Percentiles rank a stretch among this genome's conserved stretches.
phyloP scores from a whole-genome alignment of 805 yeast genomes.

The Barnettozyma botsteinii region DNA sequence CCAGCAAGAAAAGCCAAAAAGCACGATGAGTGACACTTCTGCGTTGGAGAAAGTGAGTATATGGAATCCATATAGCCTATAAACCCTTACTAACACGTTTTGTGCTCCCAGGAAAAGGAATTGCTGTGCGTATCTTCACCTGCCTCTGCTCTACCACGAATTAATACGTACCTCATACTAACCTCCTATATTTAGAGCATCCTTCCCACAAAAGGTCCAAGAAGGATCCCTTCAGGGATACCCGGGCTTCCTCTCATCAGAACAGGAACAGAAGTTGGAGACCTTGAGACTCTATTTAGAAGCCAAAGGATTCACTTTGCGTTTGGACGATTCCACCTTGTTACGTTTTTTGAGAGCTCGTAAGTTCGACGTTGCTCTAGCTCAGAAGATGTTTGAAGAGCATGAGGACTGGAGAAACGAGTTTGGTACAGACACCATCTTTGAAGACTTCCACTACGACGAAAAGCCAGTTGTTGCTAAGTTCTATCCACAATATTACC shows the following conservation, averaged over 20 bases:
- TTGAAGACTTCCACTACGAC: conserved; percentile 83
- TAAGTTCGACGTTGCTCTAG: conserved; percentile 78
- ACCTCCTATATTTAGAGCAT: conserved; percentile 24
- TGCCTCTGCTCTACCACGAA: no score
- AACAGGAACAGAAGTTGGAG: conserved; percentile 55
- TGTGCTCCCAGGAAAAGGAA: conserved; percentile 3
- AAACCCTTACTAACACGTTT: conserved; percentile 1
- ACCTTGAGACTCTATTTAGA: conserved; percentile 52
- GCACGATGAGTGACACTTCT: neutral
- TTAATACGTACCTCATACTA: no score
- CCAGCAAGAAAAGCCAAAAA: neutral
- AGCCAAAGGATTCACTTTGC: conserved; percentile 62
- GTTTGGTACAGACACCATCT: conserved; percentile 80
- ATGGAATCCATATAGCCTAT: no score
- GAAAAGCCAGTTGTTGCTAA: conserved; percentile 89
- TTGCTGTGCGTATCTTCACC: conserved; percentile 6
- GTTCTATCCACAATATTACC: conserved; percentile 94
- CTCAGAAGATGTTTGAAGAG: conserved; percentile 74
- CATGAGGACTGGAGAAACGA: conserved; percentile 92
- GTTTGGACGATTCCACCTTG: conserved; percentile 83
- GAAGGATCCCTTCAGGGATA: conserved; percentile 63
- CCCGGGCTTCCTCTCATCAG: conserved; percentile 71
- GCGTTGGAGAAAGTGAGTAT: neutral
- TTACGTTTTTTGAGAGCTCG: conserved; percentile 90
- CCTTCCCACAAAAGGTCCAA: conserved; percentile 71